A percentile compares a stretch with the other conserved stretches of the same genome.
Conservation (phyloP, 495 filamentous ascomycete species). For the Podospora tetraspora region DNA sequence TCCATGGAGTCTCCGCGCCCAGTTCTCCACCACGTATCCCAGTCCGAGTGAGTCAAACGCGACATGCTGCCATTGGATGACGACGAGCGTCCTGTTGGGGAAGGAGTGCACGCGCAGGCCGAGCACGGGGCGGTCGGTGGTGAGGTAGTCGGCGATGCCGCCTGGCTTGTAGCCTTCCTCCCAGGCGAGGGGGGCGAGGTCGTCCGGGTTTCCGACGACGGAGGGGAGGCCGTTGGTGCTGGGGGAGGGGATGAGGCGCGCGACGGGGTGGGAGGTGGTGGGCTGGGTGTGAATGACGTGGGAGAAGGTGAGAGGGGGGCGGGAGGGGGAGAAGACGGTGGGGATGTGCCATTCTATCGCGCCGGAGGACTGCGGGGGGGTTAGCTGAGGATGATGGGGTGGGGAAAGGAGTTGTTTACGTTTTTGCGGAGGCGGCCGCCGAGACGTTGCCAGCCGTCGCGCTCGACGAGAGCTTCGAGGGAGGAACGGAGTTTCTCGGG, state of each 20-base stretch:
- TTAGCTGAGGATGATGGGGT: neutral
- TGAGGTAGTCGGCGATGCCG: constrained; percentile 24
- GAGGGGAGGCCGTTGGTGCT: constrained; percentile 17
- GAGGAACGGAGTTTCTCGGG: constrained; percentile 30
- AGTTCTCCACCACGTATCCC: constrained; percentile 22
- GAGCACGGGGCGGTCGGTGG: constrained; percentile 17
- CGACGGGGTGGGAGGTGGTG: constrained; percentile 31
- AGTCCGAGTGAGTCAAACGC: constrained; percentile 27
- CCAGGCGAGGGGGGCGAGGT: constrained; percentile 23
- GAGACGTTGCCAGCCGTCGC: constrained; percentile 38
- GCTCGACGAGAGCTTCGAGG: constrained; percentile 30
- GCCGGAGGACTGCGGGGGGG: constrained; percentile 20
- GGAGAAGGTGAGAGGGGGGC: constrained; percentile 33
- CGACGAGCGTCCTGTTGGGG: constrained; percentile 27
- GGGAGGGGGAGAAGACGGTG: constrained; percentile 25
- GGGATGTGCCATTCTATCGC: constrained; percentile 44
- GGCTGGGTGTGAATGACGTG: constrained; percentile 24
- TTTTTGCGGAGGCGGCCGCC: constrained; percentile 36
- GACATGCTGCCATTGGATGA: constrained; percentile 32
- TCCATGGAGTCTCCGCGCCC: constrained; percentile 22
- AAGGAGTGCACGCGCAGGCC: constrained; percentile 31
- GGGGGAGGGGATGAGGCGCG: constrained; percentile 26
- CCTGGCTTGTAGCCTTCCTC: constrained; percentile 21
- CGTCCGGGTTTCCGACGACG: constrained; percentile 23
- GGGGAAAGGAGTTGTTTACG: constrained; percentile 8